Evolutionary conservation across 202 grass and related monocot genomes (phyloP), one percentile per base, ranked within the genome.

Genomic region (Brachypodium distachyon): DNA sequence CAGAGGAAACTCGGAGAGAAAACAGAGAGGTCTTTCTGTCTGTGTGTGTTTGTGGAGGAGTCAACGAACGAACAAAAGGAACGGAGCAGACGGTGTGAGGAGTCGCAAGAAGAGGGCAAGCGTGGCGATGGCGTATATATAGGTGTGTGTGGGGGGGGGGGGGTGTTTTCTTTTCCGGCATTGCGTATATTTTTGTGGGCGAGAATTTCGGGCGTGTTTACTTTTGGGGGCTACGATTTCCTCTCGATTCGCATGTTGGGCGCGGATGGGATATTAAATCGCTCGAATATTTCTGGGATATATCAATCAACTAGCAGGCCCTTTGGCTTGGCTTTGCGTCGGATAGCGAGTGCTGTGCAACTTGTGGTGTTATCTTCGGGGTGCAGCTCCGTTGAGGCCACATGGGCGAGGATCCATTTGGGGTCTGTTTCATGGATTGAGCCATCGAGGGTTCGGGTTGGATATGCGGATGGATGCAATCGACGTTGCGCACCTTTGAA

Each of bases 51-150:
- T 18, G 43, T 41, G 34, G 18, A 32, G 17, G 17, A 44, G 26
- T 72, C 66, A n/a, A n/a, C n/a, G n/a, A n/a, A n/a, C n/a, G 33
- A 55, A 57, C 29, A n/a, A 36, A 19, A 11, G 13, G 50, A 61
- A 62, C 28, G 18, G 6, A 37, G 69, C 18, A 7, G 42, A 68
- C 16, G 48, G 23, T 57, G 78, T 58, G 86, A 80, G 58, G 60
- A 61, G 70, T 23, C 19, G 71, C 70, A 71, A 76, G 55, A 49
- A 71, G 47, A 65, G 63, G 63, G 55, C 47, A 43, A 56, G 71
- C 61, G 22, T 57, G 81, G 9, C 48, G 18, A n/a, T 67, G 69
- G 61, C 37, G 38, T 47, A 76, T 84, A 88, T 88, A 84, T 88
- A 88, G 63, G 49, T 82, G 44, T 63, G 63, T 27, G 49, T n/a